A percentile compares a stretch with the other conserved stretches of the same genome.
Evolutionary conservation across 108 stramenopile genomes (phyloP).

Genomic region (Fragilaria crotonensis): DNA sequence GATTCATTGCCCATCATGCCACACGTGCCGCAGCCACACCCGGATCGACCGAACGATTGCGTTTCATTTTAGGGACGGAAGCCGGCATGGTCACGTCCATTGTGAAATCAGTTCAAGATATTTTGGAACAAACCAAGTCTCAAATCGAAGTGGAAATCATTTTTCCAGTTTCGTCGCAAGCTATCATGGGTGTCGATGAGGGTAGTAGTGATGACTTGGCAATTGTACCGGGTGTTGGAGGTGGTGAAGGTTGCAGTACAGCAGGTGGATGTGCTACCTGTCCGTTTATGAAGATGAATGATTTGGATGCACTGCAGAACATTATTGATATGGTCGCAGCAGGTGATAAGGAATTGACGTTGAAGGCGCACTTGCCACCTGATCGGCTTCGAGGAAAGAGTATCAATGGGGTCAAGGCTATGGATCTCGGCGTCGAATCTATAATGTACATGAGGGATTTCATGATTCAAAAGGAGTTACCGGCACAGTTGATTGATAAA

Average conservation of each 20-base stretch:
- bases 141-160: conserved; percentile 82
- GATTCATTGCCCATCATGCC: conserved; percentile 86
- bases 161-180: conserved; percentile 93
- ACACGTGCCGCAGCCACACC: conserved; percentile 32
- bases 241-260: conserved; percentile 92
- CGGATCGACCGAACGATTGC: conserved; percentile 31
- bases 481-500: conserved; percentile 54
- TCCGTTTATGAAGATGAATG: conserved; percentile 98
- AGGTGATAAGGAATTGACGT: conserved; percentile 1
- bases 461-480: conserved; percentile 62
- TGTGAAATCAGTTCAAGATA: conserved; percentile 80
- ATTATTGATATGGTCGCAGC: conserved; percentile 53
- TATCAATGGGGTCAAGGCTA: conserved; percentile 65
- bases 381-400: conserved; percentile 65
- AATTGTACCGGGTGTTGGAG: conserved; percentile 84
- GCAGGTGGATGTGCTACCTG: conserved; percentile 96
- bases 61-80: conserved; percentile 89
- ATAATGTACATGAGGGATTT: conserved; percentile 89
- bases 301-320: conserved; percentile 82
- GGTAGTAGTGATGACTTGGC: conserved; percentile 39
- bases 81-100: conserved; percentile 94
- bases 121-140: conserved; percentile 39
- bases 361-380: conserved; percentile 54
- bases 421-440: conserved; percentile 78
- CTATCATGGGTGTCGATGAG: conserved; percentile 63